Base-by-base conservation (phyloP, 2,329 filamentous ascomycete species). In the Aureobasidium sp. region DNA sequence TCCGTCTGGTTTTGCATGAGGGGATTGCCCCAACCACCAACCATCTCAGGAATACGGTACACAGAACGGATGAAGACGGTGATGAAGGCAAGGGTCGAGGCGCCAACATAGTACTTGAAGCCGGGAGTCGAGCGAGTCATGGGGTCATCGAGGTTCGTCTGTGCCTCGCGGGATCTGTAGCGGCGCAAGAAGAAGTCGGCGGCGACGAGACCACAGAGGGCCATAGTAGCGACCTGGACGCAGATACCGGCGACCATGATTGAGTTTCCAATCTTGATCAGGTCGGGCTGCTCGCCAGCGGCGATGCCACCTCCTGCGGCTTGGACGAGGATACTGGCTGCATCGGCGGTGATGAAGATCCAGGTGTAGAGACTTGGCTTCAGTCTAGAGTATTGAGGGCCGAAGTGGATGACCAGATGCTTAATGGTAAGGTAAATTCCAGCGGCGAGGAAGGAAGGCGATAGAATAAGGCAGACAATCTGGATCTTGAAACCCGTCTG, bases 61-160 rank as follows among this genome's bases (percentile, higher is more conserved):
- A 85, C 80, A 68, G 82, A 86, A 29, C 87, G 78, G 67, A 84
- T 82, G 66, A 89, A 84, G 68, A 90, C 86, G 68, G 79, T 81
- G 14, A 87, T 58, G n/a, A 85, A 86, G 2, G 84, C 79, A 2
- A 87, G 70, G 1, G 75, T 70, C 20, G 88, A 76, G 12, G 81
- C 82, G n/a, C 67, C 68, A 5, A 85, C 71, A 71, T 87, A 87
- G 14, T 76, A 76, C 61, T 76, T 76, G 74, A 87, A 86, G 60
- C 48, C 55, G 34, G 20, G 63, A 62, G 47, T 63, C 9, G 56
- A 52, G 39, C 41, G 27, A 31, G 41, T 61, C 62, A 49, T 49
- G 12, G 29, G 42, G 39, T 42, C 42, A 4, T 57, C 29, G 17
- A 47, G 36, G 31, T 57, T 51, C 14, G 5, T 25, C n/a, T 58